Evolutionary conservation across 345 rosid genomes (phyloP), one percentile per base, ranked within the genome.

Genomic region (Lepidium aucheri): DNA sequence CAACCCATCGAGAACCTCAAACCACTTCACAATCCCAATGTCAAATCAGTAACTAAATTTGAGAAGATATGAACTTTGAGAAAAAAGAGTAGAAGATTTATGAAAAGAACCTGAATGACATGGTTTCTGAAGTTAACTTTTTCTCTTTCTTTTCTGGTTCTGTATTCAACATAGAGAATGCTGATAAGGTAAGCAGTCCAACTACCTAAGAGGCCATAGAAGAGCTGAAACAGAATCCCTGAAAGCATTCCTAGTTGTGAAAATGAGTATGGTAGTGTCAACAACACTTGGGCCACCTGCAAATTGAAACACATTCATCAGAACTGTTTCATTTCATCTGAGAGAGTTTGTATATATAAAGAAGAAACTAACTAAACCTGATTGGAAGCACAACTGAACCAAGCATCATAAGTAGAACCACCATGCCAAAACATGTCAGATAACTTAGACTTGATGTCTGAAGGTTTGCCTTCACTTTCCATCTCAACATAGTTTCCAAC

Each of bases 281-380:
- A 89, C 81, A 94, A 77, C 40, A 94, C 99, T 78, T 94, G 99
- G n/a, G 99, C 99, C 78, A 94, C 99, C 98, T 93, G 88, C 26
- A 57, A 33, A 18, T 12, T 24, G 45, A 35, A 11, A 38, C 11
- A 45, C 26, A 55, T 13, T 17, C 41, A 49, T 42, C 32, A 50
- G n/a, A 51, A 5, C 32, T 51, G 15, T 7, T n/a, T 51, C 56
- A 51, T 39, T 22, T 24, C 33, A 47, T 47, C 33, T 20, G 54
- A 49, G 16, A 24, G 8, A 2, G 10, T 2, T 8, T 9, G 6
- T 7, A 45, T 7, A 8, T 8, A 17, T 38, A 28, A 28, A 28
- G 32, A 28, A 28, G 32, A 57, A 13, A 32, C 6, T 2, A 24
- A 52, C 2, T 28, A 6, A 28, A 28, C 99, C 95, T 94, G 99